These are phyloP conservation scores for Phaffomyces antillensis DNA, from an alignment of 805 yeast species.

Conservation along the genomic window DNA sequence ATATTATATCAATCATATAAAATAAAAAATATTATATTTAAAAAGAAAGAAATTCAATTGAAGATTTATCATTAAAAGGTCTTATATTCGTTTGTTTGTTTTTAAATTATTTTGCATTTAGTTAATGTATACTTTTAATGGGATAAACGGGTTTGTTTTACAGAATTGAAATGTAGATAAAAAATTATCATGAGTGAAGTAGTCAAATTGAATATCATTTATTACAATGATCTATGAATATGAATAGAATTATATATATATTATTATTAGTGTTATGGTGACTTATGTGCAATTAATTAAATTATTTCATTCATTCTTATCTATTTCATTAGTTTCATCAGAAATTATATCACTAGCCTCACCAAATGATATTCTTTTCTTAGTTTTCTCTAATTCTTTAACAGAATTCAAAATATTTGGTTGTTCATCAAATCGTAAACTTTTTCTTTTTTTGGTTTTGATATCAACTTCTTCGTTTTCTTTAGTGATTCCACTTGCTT, in stretches of 20 bases:
- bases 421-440: constrained; percentile 39
- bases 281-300: not conserved
- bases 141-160: constrained; percentile 13
- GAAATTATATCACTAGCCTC: not conserved
- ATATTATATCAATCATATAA: no score
- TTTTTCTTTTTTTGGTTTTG: constrained; percentile 30
- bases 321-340: not conserved
- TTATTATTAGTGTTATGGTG: not conserved
- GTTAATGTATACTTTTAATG: constrained; percentile 13
- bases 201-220: no score
- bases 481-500: constrained; percentile 15
- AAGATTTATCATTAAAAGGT: no score
- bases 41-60: not conserved
- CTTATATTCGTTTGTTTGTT: not conserved
- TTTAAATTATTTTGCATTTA: not conserved
- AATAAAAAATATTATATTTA: not conserved
- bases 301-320: not conserved
- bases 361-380: constrained; percentile 6
- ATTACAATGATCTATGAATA: no score
- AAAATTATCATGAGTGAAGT: no score
- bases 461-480: not conserved
- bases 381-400: constrained; percentile 12
- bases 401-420: constrained; percentile 22
- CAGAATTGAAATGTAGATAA: not conserved
- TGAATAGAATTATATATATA: not conserved